phyloP scores from a whole-genome alignment of 345 rosid species.

The Corymbia maculata region DNA sequence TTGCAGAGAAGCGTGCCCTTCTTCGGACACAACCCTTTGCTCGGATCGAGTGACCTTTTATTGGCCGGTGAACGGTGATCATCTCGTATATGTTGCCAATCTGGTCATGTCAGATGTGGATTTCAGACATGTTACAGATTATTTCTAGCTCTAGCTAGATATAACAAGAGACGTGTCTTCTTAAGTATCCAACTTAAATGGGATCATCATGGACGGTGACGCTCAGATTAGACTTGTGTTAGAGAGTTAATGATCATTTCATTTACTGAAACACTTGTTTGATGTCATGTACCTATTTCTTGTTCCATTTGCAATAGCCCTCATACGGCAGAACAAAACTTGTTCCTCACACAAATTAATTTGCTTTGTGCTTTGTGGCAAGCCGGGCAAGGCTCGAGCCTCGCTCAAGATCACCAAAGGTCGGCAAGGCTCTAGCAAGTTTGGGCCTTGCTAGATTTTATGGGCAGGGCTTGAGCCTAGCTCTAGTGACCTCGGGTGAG shows the following conservation, averaged over 20 bases:
- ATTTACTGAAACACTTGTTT: not conserved
- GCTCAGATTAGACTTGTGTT: not conserved
- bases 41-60: not conserved
- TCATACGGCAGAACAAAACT: not conserved
- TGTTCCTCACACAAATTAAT: not conserved
- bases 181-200: not conserved
- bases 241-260: not conserved
- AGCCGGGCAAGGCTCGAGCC: too few species aligned
- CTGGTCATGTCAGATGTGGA: not conserved
- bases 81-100: not conserved
- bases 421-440: too few species aligned
- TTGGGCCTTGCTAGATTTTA: too few species aligned
- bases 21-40: conserved; percentile 24
- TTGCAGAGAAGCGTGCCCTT: conserved; percentile 51
- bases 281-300: not conserved
- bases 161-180: not conserved
- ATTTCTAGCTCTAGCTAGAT: not conserved
- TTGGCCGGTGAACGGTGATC: too few species aligned
- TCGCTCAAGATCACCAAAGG: too few species aligned
- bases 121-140: not conserved
- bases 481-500: too few species aligned
- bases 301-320: not conserved
- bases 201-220: not conserved
- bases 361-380: too few species aligned
- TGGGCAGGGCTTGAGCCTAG: too few species aligned